Evolutionary conservation across 2,329 filamentous ascomycete genomes (phyloP), one percentile per base, ranked within the genome.

Genomic region (Fusarium anguioides): DNA sequence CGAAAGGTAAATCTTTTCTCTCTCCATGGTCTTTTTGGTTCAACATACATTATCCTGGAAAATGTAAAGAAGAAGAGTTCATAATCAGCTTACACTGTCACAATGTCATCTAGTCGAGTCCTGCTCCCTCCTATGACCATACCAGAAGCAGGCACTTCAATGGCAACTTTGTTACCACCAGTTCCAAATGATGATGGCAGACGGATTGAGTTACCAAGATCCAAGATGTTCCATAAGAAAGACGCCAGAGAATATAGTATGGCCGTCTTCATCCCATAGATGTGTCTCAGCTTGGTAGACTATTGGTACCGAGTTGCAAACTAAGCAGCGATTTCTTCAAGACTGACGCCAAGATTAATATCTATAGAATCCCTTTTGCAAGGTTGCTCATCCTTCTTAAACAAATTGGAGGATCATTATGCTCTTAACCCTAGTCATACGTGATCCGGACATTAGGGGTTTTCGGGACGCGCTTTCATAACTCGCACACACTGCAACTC

Each of bases 1-100:
- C 4, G 4, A 15, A 27, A 12, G 4, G n/a, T 3, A 49, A 21
- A 15, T 7, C 4, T 6, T 6, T 21, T 10, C 11, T n/a, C 17
- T 29, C 2, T n/a, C 23, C 3, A 9, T n/a, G 2, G 9, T 11
- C 18, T 6, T 26, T 4, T 18, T 2, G 10, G 2, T 41, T 1
- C 10, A 4, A 12, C 9, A 37, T 26, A 20, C 1, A 17, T 6
- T 15, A 17, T 37, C 6, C 9, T 5, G 8, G 2, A 10, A 14
- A 26, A 17, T 17, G 6, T 12, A 5, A 26, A 4, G 8, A 20
- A 2, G 8, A 1, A 17, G 35, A 24, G 17, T n/a, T 5, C 12
- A 15, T 12, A 1, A 36, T 2, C 3, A 37, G 17, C 10, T 2
- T 5, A 2, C 20, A 17, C 31, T 17, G 11, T 14, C 12, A 17